These are phyloP conservation scores for Citrullus colocynthis DNA, from an alignment of 306 rosid species.

Conservation along the genomic window DNA sequence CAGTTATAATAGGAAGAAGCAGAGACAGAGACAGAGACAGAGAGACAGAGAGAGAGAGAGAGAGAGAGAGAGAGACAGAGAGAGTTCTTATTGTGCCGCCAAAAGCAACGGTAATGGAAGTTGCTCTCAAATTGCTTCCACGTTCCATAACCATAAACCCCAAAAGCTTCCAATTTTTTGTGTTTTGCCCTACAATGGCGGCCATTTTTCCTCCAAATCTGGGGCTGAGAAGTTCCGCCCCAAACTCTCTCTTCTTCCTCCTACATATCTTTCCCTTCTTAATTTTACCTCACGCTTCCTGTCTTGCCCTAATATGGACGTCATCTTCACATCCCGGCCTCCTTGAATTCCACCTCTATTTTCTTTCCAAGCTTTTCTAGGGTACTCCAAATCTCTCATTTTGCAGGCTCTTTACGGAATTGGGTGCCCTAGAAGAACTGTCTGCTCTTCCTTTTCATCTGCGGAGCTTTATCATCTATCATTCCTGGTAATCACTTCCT, in stretches of 20 bases:
- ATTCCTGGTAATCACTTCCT: neutral
- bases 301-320: slow-evolving; percentile 22
- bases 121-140: neutral
- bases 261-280: slow-evolving; percentile 14
- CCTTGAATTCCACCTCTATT: neutral
- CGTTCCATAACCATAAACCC: neutral
- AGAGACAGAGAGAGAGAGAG: neutral
- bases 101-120: neutral
- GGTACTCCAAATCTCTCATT: slow-evolving; percentile 25
- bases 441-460: neutral
- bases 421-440: slow-evolving; percentile 47
- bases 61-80: neutral
- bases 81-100: neutral
- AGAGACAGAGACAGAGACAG: no score
- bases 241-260: slow-evolving; percentile 31
- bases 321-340: slow-evolving; percentile 19
- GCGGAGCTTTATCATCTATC: neutral
- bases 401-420: neutral
- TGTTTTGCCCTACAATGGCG: slow-evolving; percentile 23
- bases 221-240: slow-evolving; percentile 23
- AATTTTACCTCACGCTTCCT: slow-evolving; percentile 9
- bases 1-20: neutral
- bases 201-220: slow-evolving; percentile 26
- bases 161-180: neutral
- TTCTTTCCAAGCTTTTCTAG: slow-evolving; percentile 24